These are phyloP conservation scores for Durusdinium trenchii DNA, from an alignment of 73 alveolate species.

Conservation along the genomic window DNA sequence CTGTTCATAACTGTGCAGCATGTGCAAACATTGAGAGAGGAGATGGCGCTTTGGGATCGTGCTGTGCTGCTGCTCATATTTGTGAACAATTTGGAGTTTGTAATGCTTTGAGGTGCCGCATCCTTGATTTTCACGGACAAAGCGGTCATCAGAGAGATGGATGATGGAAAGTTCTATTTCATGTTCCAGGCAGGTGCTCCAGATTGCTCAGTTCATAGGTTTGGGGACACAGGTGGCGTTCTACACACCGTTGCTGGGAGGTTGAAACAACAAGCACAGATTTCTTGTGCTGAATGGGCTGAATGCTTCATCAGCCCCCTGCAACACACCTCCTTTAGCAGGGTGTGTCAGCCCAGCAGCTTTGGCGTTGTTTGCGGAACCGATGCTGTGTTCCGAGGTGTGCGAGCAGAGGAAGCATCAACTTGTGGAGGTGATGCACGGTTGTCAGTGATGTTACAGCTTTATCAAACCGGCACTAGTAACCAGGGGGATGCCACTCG, in stretches of 20 bases:
- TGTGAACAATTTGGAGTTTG: neutral
- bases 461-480: neutral
- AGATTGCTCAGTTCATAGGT: neutral
- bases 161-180: constrained; percentile 60
- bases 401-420: constrained; percentile 85
- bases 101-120: constrained; percentile 27
- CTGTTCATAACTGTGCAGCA: too few species aligned
- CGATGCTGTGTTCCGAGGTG: neutral
- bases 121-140: constrained; percentile 63
- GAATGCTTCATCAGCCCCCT: neutral
- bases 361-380: neutral
- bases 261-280: too few species aligned
- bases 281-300: too few species aligned
- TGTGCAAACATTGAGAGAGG: neutral
- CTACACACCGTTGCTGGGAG: too few species aligned
- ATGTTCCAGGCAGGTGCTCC: constrained; percentile 56
- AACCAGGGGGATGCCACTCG: too few species aligned
- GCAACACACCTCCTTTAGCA: neutral
- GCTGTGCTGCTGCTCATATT: too few species aligned
- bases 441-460: neutral
- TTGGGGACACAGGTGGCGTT: too few species aligned
- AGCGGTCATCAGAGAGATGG: constrained; percentile 70
- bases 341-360: neutral
- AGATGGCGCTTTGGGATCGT: neutral
- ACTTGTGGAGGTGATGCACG: constrained; percentile 42